Base-by-base conservation (phyloP, 371 early-diverging fungal species). In the Lichtheimia corymbifera region DNA sequence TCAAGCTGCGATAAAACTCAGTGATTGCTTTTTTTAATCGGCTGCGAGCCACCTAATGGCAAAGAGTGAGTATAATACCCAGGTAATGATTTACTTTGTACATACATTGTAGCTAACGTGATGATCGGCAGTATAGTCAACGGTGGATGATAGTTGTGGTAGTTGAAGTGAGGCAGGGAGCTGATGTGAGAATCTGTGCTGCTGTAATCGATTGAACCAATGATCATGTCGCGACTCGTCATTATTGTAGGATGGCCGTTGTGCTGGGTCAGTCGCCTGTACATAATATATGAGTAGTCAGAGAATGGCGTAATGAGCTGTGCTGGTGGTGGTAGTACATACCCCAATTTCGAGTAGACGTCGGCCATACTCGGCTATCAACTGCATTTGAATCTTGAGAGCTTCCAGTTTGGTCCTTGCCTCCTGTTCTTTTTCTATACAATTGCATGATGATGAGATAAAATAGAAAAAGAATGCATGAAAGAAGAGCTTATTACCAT, bases 1-100 rank as follows among this genome's bases (percentile, higher is more conserved):
- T 86, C 44, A 88, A 69, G 35, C 89, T 90, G 44, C 93, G 88
- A 60, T 93, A 90, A 45, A 85, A 84, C 68, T 93, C 93, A 17
- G 87, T 79, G 56, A 91, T 67, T 11, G 92, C 93, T 24, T 86
- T 86, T 72, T 89, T 89, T 60, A 92, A 69, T 49, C 84, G 83
- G 54, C 74, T 74, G 43, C 80, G 72, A 15, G 91, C 90, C 13
- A 77, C 82, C 70, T 85, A 68, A 74, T 47, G 22, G 28, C 15
- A 4, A 50, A 41, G 28, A 54, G 41, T 25, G 41, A 25, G 55
- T 20, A 12, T 2, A 35, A 11, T 7, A 22, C 22, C 22, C 22
- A 22, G 22, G 27, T 18, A 12, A 47, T 58, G 28, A 20, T 20
- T n/a, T 14, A 18, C 7, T 28, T 12, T 35, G 22, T 9, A 57